A percentile compares a stretch with the other conserved stretches of the same genome.
These are phyloP conservation scores for Tylopilus subfusipes DNA, from an alignment of 768 basidiomycete species.

Conservation along the genomic window DNA sequence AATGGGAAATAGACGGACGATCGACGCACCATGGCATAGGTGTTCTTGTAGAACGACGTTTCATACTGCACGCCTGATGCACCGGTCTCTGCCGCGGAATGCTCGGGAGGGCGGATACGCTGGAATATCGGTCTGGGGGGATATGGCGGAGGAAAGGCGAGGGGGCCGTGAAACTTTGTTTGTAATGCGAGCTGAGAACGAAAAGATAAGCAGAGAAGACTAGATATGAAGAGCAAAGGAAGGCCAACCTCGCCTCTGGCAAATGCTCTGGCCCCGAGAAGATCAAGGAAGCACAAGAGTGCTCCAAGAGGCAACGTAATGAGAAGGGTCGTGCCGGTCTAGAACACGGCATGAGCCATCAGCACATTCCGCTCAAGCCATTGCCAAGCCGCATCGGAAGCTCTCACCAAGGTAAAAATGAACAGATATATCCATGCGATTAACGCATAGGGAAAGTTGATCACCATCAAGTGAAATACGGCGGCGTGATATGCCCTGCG, in stretches of 20 bases:
- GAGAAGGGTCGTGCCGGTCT: constrained; percentile 80
- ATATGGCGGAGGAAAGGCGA: constrained; percentile 58
- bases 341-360: constrained; percentile 16
- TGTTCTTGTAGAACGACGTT: constrained; percentile 74
- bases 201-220: constrained; percentile 13
- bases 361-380: constrained; percentile 8
- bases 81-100: constrained; percentile 50
- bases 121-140: constrained; percentile 75
- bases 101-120: constrained; percentile 49
- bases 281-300: constrained; percentile 71
- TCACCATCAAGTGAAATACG: constrained; percentile 61
- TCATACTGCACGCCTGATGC: constrained; percentile 43
- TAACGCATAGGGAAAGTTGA: constrained; percentile 80
- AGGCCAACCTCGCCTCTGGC: constrained; percentile 62
- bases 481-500: constrained; percentile 58
- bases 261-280: constrained; percentile 69
- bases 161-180: constrained; percentile 63
- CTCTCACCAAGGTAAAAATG: constrained; percentile 72
- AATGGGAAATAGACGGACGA: neutral
- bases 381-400: neutral
- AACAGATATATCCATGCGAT: constrained; percentile 78
- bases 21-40: constrained; percentile 69
- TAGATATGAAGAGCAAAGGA: neutral
- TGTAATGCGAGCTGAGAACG: constrained; percentile 57
- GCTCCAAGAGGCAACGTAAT: constrained; percentile 76